Base-by-base conservation (phyloP, 805 yeast species). In the Candida sithepensis region DNA sequence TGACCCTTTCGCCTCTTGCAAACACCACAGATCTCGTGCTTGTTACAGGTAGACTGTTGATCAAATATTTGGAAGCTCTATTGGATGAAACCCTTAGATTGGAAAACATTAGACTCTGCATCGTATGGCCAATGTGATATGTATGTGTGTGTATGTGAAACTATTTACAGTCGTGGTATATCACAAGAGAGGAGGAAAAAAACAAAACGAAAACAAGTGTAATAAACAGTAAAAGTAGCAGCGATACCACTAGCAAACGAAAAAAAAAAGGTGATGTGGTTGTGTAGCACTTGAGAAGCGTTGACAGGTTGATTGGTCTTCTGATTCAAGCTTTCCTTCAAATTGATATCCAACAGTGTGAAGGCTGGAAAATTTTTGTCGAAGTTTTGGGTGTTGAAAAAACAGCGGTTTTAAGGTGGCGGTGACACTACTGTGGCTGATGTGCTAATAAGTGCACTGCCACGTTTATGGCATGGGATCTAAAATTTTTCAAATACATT, bases 1-100 rank as follows among this genome's bases (percentile, higher is more conserved):
- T 78, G 39, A 85, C 82, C 62, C 90, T 74, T 10, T 75, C 65
- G 6, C 81, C 79, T 48, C 71, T 66, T 39, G 74, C 80, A 61
- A 78, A 60, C 22, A 68, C 72, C 46, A 68, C 65, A 7, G 49
- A 46, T 52, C 68, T 54, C 7, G 39, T 50, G 21, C 50, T 30
- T 42, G 46, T 49, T 46, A 22, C 45, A 28, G 39, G 34, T 23
- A 19, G 20, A 22, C 18, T 33, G 23, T 23, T 26, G 43, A 45
- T 43, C n/a, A 39, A 18, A 18, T 39, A 23, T 23, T 13, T 41
- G 19, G 44, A 24, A 22, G 41, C 9, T 19, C 21, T 24, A 8
- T 40, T 26, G 2, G 40, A 22, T 23, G 47, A 19, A 14, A 37
- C 41, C 22, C 45, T 47, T 5, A 44, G 19, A 9, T 39, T 26